phyloP scores from a whole-genome alignment of 805 yeast genomes.

The Blastobotrys muscicola region DNA sequence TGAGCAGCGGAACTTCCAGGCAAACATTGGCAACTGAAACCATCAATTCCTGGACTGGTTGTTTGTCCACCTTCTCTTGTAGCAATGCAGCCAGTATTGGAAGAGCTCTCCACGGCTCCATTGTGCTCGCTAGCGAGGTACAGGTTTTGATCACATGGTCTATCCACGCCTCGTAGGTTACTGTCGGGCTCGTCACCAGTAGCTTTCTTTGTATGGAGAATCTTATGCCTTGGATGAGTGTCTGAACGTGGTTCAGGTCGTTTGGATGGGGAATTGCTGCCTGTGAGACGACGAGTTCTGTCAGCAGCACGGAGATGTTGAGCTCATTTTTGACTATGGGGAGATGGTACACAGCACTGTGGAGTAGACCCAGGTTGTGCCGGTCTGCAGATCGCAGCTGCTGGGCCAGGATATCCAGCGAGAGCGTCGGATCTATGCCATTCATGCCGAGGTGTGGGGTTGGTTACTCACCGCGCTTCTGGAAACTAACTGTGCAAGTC shows the following conservation, averaged over 20 bases:
- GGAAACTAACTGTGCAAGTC: too few relatives aligned
- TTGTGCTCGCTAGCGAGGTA: constrained; percentile 2
- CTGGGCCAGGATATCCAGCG: constrained; percentile 8
- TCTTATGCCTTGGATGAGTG: constrained; percentile 17
- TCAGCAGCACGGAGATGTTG: constrained; percentile 16
- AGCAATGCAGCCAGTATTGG: constrained; percentile 15
- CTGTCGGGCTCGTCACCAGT: constrained; percentile 19
- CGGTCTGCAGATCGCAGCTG: constrained; percentile 5
- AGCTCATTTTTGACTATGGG: constrained; percentile 19
- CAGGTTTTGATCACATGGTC: constrained; percentile 7
- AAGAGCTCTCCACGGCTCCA: constrained; percentile 14
- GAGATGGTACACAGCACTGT: constrained; percentile 12
- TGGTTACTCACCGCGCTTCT: too few relatives aligned
- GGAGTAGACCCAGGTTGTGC: constrained; percentile 2
- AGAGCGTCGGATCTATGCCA: constrained; percentile 2
- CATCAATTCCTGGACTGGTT: constrained; percentile 2
- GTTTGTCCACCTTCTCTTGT: constrained; percentile 4
- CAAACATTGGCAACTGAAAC: neutral
- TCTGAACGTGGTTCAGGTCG: constrained; percentile 3
- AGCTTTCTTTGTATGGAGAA: constrained; percentile 17
- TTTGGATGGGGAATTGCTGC: constrained; percentile 10
- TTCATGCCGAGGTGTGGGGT: neutral
- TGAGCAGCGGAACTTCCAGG: too few relatives aligned
- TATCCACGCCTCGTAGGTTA: constrained; percentile 14
- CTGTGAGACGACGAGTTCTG: constrained; percentile 11